Conservation (phyloP, 2,329 filamentous ascomycete species). For the Alternaria arbusti region DNA sequence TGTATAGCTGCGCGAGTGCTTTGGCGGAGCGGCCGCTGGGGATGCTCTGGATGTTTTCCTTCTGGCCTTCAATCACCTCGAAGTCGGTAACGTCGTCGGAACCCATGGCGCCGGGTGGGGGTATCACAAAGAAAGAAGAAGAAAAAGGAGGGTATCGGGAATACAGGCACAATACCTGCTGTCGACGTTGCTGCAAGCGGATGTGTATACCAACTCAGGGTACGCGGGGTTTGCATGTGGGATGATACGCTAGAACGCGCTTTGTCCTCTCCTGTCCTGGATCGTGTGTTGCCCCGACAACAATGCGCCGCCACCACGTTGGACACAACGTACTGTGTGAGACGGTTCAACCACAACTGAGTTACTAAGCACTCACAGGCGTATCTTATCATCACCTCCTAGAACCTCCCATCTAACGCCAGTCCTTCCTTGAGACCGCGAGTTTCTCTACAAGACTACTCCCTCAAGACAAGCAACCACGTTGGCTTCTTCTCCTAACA, state of each 20-base stretch:
- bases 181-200: conserved; percentile 24
- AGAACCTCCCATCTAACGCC: too few species aligned
- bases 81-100: conserved; percentile 67
- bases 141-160: conserved; percentile 14
- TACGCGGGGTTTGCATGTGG: conserved; percentile 26
- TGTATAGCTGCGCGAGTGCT: conserved; percentile 83
- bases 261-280: conserved; percentile 14
- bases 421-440: too few species aligned
- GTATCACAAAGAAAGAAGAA: conserved; percentile 36
- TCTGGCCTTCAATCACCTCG: conserved; percentile 92
- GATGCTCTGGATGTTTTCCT: conserved; percentile 96
- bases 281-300: conserved; percentile 24
- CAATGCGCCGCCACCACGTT: not conserved
- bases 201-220: conserved; percentile 9
- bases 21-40: conserved; percentile 87
- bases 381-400: too few species aligned
- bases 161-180: conserved; percentile 14
- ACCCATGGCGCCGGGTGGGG: conserved; percentile 46
- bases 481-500: too few species aligned
- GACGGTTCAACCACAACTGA: not conserved
- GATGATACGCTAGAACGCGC: conserved; percentile 20
- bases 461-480: too few species aligned
- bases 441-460: too few species aligned
- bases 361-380: not conserved
- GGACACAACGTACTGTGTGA: not conserved